Evolutionary conservation across 306 rosid genomes (phyloP).

Genomic region (Cotoneaster glaucophyllus): DNA sequence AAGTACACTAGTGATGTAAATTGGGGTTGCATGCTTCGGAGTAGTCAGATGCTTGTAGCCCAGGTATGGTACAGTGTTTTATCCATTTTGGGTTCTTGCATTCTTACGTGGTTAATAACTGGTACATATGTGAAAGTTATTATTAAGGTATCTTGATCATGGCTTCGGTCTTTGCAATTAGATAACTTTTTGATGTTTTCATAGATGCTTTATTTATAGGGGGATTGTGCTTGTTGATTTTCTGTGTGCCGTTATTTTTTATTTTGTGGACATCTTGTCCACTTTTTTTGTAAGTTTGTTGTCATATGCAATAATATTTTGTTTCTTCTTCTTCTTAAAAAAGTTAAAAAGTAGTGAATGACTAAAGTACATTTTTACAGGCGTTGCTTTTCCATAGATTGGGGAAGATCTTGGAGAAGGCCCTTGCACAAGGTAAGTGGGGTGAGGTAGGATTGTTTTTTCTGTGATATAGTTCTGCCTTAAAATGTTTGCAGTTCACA

Average conservation of each 20-base stretch:
- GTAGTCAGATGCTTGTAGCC: slow-evolving; percentile 98
- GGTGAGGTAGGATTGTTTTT: slow-evolving; percentile 1
- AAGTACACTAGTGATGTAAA: slow-evolving; percentile 82
- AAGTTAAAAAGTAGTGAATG: not conserved
- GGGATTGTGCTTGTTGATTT: too few species aligned
- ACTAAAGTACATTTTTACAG: slow-evolving; percentile 31
- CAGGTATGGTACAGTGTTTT: slow-evolving; percentile 47
- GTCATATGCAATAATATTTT: too few species aligned
- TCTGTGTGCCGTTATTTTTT: too few species aligned
- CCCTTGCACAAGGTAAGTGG: slow-evolving; percentile 53
- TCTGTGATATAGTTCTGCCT: not conserved
- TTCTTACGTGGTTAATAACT: not conserved
- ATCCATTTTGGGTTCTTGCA: not conserved
- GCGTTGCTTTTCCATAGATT: slow-evolving; percentile 77
- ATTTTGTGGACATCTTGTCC: too few species aligned
- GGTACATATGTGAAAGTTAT: not conserved
- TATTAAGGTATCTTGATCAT: not conserved
- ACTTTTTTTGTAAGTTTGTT: too few species aligned
- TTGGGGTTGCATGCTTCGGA: slow-evolving; percentile 99
- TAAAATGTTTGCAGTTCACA: not conserved
- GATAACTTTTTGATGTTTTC: too few species aligned
- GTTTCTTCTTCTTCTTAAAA: too few species aligned
- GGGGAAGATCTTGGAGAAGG: slow-evolving; percentile 90
- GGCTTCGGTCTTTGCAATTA: not conserved
- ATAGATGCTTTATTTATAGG: too few species aligned